A percentile compares a stretch with the other conserved stretches of the same genome.
These are phyloP conservation scores for Aspergillus hiratsukae DNA, from an alignment of 2,329 filamentous ascomycete genomes.

Conservation along the genomic window DNA sequence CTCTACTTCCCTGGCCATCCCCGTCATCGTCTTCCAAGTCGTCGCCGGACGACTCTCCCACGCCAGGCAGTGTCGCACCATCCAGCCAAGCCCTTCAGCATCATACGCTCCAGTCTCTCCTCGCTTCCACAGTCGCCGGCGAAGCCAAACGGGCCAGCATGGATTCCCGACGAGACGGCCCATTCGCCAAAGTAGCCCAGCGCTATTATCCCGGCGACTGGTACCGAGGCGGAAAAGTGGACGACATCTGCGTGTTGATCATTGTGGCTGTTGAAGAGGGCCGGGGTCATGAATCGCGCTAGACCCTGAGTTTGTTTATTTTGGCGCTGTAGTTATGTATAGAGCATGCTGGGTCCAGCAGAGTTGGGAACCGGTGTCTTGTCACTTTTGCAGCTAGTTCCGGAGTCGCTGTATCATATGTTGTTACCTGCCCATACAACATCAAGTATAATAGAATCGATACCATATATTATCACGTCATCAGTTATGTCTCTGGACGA, in stretches of 20 bases:
- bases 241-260: constrained; percentile 88
- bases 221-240: constrained; percentile 88
- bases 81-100: constrained; percentile 12
- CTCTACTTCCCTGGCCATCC: constrained; percentile 13
- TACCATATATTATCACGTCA: not conserved
- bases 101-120: constrained; percentile 65
- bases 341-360: not conserved
- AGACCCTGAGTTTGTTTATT: not conserved
- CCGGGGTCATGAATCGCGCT: not conserved
- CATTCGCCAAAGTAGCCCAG: constrained; percentile 92
- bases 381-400: not conserved
- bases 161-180: constrained; percentile 77
- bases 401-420: not conserved
- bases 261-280: constrained; percentile 66
- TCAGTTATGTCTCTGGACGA: not conserved
- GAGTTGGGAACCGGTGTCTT: not conserved
- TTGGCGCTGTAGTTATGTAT: not conserved
- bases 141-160: constrained; percentile 82
- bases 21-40: not conserved
- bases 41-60: not conserved
- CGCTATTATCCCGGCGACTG: constrained; percentile 79
- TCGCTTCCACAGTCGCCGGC: constrained; percentile 73
- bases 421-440: not conserved
- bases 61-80: constrained; percentile 7
- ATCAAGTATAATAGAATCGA: not conserved